Evolutionary conservation across 495 filamentous ascomycete genomes (phyloP).

Genomic region (Podospora anserina): DNA sequence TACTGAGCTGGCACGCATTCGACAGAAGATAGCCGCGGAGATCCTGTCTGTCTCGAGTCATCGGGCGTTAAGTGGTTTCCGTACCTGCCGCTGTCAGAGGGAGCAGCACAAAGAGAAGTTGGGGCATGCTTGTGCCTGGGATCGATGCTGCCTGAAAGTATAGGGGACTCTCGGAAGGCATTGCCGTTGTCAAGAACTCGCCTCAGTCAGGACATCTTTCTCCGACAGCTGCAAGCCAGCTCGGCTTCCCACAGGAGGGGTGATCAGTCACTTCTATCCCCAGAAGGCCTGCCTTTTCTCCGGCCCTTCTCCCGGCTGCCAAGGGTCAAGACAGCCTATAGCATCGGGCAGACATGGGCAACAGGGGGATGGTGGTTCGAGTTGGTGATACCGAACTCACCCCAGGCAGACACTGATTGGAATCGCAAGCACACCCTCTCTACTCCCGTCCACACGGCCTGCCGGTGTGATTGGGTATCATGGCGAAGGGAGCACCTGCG

Average conservation of each 20-base stretch:
- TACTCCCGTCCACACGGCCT: background rate
- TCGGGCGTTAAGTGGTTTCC: background rate
- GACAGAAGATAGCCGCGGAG: background rate
- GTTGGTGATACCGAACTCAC: background rate
- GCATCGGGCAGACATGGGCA: background rate
- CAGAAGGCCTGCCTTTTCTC: background rate
- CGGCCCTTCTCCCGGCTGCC: background rate
- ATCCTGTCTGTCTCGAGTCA: background rate
- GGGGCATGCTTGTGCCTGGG: background rate
- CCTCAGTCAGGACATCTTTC: background rate
- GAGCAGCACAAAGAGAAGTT: background rate
- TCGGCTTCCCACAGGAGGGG: background rate
- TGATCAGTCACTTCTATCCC: background rate
- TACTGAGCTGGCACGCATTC: background rate
- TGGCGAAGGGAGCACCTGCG: background rate
- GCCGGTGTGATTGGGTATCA: background rate
- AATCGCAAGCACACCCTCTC: background rate
- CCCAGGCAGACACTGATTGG: background rate
- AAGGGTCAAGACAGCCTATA: constrained; percentile 4
- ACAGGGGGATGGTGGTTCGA: background rate
- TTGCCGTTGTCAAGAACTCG: background rate
- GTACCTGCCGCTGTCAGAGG: background rate
- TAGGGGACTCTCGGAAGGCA: background rate
- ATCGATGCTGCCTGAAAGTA: background rate
- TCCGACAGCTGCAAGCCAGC: background rate